Conservation (phyloP, 306 rosid species). For the Cucumis melo region DNA sequence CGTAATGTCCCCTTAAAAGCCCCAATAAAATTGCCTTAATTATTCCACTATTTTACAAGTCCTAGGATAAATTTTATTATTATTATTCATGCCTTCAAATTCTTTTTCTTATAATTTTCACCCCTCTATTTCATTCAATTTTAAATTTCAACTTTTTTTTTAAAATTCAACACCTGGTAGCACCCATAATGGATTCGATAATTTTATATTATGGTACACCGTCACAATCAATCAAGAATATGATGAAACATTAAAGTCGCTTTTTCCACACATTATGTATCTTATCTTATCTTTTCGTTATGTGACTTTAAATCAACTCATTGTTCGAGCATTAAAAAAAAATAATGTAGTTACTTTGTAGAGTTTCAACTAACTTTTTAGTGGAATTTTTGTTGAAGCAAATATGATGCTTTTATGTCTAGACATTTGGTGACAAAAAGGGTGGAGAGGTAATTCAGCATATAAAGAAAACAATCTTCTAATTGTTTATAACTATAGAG, state of each 20-base stretch:
- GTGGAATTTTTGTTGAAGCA: not conserved
- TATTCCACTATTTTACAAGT: not conserved
- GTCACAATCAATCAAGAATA: not conserved
- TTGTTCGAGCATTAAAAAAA: not conserved
- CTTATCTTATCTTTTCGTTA: not conserved
- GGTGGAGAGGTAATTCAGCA: not conserved
- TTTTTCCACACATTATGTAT: not conserved
- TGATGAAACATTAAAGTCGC: not conserved
- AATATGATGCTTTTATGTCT: not conserved
- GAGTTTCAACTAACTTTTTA: not conserved
- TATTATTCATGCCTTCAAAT: not conserved
- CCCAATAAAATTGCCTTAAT: not conserved
- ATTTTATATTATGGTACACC: not conserved
- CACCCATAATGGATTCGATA: not conserved
- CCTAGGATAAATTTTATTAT: not conserved
- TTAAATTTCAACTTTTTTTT: not conserved
- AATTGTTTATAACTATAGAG: not conserved
- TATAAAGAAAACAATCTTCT: not conserved
- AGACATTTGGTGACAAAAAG: not conserved
- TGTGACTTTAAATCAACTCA: not conserved
- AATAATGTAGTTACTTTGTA: not conserved
- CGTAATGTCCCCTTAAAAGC: slow-evolving; percentile 1
- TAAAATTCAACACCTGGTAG: not conserved
- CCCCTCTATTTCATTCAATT: not conserved
- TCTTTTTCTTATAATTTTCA: not conserved